phyloP scores from a whole-genome alignment of 257 asterid species.

The Solanum infundibuliforme region DNA sequence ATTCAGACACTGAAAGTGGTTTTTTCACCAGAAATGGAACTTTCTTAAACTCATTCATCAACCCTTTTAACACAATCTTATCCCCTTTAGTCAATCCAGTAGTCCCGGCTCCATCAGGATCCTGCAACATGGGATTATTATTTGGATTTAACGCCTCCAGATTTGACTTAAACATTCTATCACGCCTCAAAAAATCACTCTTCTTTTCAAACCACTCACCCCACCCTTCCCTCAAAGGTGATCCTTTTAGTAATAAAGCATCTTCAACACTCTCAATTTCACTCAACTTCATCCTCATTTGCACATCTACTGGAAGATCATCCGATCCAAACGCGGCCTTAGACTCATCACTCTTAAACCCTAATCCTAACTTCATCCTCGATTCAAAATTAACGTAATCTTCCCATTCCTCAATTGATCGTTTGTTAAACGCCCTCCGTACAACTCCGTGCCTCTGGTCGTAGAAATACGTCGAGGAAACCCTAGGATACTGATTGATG shows the following conservation, averaged over 20 bases:
- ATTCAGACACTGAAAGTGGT: constrained; percentile 33
- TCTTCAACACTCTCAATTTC: constrained; percentile 60
- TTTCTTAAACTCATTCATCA: constrained; percentile 51
- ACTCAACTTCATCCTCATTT: constrained; percentile 43
- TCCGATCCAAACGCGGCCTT: constrained; percentile 69
- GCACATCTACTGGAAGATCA: constrained; percentile 67
- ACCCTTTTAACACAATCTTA: constrained; percentile 45
- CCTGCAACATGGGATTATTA: constrained; percentile 79
- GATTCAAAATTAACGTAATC: constrained; percentile 66
- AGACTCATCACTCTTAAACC: constrained; percentile 31
- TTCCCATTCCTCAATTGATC: constrained; percentile 91
- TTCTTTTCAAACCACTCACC: constrained; percentile 97
- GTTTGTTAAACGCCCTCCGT: constrained; percentile 57
- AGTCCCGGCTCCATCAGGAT: constrained; percentile 74
- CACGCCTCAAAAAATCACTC: constrained; percentile 80
- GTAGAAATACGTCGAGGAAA: constrained; percentile 45
- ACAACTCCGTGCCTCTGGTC: constrained; percentile 60
- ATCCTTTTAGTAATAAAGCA: constrained; percentile 75
- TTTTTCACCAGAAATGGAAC: constrained; percentile 58
- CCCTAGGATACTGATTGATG: constrained; percentile 5
- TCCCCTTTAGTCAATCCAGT: constrained; percentile 82
- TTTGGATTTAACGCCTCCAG: constrained; percentile 69
- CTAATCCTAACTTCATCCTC: constrained; percentile 44
- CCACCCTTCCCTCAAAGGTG: constrained; percentile 91
- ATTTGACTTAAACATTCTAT: constrained; percentile 73